Evolutionary conservation across 371 early-diverging fungal species (phyloP).

Genomic region (Mortierella sp.): DNA sequence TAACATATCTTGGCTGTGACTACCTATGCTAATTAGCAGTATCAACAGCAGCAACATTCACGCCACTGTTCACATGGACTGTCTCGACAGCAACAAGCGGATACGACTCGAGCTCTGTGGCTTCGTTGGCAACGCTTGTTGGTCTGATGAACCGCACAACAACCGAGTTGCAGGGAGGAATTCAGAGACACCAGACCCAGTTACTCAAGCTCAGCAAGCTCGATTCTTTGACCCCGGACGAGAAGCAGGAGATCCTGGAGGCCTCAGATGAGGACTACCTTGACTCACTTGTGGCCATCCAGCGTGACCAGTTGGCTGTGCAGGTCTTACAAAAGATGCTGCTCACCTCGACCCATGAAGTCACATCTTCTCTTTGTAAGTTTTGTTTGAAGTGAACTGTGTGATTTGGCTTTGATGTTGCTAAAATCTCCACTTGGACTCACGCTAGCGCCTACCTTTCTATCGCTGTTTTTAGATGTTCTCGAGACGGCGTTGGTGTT

Average conservation of each 20-base stretch:
- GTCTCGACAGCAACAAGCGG: conserved; percentile 36
- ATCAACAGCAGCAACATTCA: conserved; percentile 28
- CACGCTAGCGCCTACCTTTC: neutral
- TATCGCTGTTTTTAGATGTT: conserved; percentile 52
- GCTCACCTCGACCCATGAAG: conserved; percentile 53
- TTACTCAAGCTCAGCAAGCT: conserved; percentile 37
- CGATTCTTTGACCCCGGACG: conserved; percentile 44
- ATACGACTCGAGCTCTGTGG: conserved; percentile 28
- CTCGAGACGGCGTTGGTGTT: conserved; percentile 66
- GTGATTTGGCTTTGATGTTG: neutral
- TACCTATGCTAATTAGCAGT: neutral
- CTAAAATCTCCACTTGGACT: neutral
- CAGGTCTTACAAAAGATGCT: conserved; percentile 55
- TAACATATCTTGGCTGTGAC: neutral
- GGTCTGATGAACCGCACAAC: conserved; percentile 29
- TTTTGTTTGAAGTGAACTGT: conserved; percentile 22
- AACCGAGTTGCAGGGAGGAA: conserved; percentile 42
- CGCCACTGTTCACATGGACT: conserved; percentile 53
- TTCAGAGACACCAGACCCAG: conserved; percentile 40
- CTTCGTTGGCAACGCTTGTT: conserved; percentile 41
- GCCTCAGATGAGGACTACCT: conserved; percentile 47
- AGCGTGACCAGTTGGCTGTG: conserved; percentile 64
- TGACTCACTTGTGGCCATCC: conserved; percentile 60
- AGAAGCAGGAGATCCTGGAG: conserved; percentile 61
- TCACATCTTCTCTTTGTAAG: conserved; percentile 45